Percentiles rank a stretch among this genome's conserved stretches.
Evolutionary conservation across 306 rosid species (phyloP).

Genomic region (Psophocarpus tetragonolobus): DNA sequence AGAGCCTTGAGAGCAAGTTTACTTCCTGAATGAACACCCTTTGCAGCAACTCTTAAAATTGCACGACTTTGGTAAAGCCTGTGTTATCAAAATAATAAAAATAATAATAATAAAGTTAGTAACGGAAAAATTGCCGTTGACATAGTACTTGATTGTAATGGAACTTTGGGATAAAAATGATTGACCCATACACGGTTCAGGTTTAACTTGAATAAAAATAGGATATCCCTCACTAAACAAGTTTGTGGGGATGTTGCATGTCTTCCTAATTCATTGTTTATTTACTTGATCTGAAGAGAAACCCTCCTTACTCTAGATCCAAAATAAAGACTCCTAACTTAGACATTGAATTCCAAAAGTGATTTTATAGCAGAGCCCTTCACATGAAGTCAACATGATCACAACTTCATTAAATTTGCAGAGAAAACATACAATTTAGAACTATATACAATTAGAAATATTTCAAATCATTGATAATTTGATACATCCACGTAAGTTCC

Average conservation of each 20-base stretch:
- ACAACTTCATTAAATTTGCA: neutral
- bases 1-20: conserved; percentile 67
- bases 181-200: neutral
- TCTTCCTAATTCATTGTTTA: neutral
- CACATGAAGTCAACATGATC: neutral
- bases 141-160: neutral
- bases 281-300: neutral
- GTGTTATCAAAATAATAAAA: conserved; percentile 32
- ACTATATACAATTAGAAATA: neutral
- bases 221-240: neutral
- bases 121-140: neutral
- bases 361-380: neutral
- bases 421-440: neutral
- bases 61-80: conserved; percentile 80
- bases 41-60: conserved; percentile 63
- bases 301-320: neutral
- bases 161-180: neutral
- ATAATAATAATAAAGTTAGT: neutral
- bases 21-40: conserved; percentile 66
- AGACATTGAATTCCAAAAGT: neutral
- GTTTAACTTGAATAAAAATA: conserved; percentile 3
- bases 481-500: neutral
- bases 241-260: neutral
- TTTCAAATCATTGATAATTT: neutral
- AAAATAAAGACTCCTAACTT: neutral